Evolutionary conservation across 2,329 filamentous ascomycete genomes (phyloP), one percentile per base, ranked within the genome.

Genomic region (Fusarium sacchari): DNA sequence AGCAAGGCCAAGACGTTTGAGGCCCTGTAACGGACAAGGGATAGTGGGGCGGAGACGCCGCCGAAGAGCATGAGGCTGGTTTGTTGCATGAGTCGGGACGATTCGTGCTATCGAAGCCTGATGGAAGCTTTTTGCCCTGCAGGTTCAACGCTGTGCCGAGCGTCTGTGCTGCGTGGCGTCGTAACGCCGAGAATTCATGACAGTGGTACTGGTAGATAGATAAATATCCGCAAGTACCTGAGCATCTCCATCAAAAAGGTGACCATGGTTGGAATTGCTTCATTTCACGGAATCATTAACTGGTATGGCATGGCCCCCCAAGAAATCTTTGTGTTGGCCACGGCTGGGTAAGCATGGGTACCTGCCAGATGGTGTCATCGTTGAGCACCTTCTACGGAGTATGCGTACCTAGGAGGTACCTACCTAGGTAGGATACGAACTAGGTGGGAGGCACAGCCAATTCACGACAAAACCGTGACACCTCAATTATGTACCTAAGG

Each of bases 21-120:
- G 37, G 50, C 36, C 71, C 36, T 49, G 50, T 32, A 44, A 53
- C 40, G 24, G 39, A 46, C 39, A 69, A 72, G 50, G 68, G 63
- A 58, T 70, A 65, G 76, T 73, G 76, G 72, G 72, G 74, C 74
- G 76, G 74, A 57, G 52, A 73, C 71, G 67, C 74, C 76, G 73
- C 57, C 39, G 49, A 46, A 72, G 62, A 37, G 64, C 58, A 65
- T 74, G 64, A 71, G 71, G 71, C 69, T 77, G 47, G 69, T 63
- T 72, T 64, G 49, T 68, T 69, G 71, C 73, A 71, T 64, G 62
- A 68, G 67, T 65, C 65, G 66, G 67, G 67, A 73, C 68, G 74
- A 77, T 76, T 78, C 75, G 75, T 76, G 74, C 58, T 76, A 76
- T 78, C 73, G 77, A 78, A 78, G 75, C 75, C 65, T 64, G 63